Evolutionary conservation across 2,329 filamentous ascomycete species (phyloP).

Genomic region (Fusarium chuoi): DNA sequence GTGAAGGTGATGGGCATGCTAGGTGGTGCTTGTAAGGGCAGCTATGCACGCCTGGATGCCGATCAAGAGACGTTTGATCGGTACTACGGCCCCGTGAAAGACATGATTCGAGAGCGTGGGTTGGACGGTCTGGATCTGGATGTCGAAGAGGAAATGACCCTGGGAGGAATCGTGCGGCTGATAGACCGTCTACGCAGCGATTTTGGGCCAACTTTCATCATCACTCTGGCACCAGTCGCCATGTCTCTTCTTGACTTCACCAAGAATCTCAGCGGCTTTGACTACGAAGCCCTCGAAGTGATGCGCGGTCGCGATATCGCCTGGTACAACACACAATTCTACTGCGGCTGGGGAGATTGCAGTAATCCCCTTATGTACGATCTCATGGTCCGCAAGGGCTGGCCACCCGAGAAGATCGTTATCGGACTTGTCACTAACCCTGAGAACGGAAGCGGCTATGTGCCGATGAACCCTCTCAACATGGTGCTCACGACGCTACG

Average conservation of each 20-base stretch:
- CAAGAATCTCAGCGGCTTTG: conserved; percentile 81
- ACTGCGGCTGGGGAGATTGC: conserved; percentile 83
- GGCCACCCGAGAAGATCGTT: conserved; percentile 78
- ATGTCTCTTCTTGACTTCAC: conserved; percentile 69
- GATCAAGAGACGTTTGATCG: conserved; percentile 70
- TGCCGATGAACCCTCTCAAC: conserved; percentile 59
- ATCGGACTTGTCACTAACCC: conserved; percentile 84
- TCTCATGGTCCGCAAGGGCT: conserved; percentile 69
- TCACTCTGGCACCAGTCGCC: conserved; percentile 85
- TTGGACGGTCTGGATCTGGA: conserved; percentile 81
- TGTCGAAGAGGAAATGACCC: conserved; percentile 79
- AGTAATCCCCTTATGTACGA: conserved; percentile 60
- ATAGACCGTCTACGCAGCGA: conserved; percentile 75
- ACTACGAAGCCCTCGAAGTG: conserved; percentile 79
- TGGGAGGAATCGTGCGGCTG: conserved; percentile 72
- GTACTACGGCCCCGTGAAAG: conserved; percentile 76
- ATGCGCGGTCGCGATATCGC: conserved; percentile 72
- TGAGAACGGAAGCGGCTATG: conserved; percentile 71
- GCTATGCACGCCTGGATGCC: conserved; percentile 69
- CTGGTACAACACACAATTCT: conserved; percentile 95
- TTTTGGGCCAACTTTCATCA: conserved; percentile 76
- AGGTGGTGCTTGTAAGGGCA: conserved; percentile 83
- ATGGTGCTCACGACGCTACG: conserved; percentile 55
- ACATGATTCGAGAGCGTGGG: conserved; percentile 68
- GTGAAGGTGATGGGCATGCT: conserved; percentile 88